A percentile compares a stretch with the other conserved stretches of the same genome.
Evolutionary conservation across 306 rosid genomes (phyloP).

Genomic region (Gastrolobium villosum): DNA sequence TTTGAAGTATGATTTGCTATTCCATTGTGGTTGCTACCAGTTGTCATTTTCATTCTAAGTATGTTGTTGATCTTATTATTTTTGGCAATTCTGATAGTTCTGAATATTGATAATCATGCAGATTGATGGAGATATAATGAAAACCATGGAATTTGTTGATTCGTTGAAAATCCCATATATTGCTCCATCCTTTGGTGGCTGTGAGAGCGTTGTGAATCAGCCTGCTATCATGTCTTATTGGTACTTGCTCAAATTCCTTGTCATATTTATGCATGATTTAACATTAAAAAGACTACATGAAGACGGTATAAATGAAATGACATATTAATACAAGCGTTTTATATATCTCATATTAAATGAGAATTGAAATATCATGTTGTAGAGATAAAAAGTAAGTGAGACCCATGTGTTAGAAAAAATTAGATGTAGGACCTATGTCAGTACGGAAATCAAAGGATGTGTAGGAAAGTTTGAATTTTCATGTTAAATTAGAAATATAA

Average conservation of each 20-base stretch:
- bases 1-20: slow-evolving; percentile 68
- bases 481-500: no score
- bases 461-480: no score
- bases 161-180: slow-evolving; percentile 86
- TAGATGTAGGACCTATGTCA: no score
- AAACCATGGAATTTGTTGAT: slow-evolving; percentile 73
- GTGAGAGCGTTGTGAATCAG: slow-evolving; percentile 95
- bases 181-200: slow-evolving; percentile 97
- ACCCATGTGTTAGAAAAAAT: no score
- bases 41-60: not conserved
- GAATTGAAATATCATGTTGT: no score
- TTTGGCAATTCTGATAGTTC: not conserved
- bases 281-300: no score
- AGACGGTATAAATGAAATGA: no score
- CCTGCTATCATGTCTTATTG: slow-evolving; percentile 97
- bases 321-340: no score
- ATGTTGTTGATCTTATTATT: slow-evolving; percentile 8
- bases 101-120: slow-evolving; percentile 49
- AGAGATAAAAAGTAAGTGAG: no score
- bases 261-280: not conserved
- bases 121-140: slow-evolving; percentile 80
- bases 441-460: no score
- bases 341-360: no score
- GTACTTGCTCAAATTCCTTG: slow-evolving; percentile 49
- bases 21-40: not conserved